Evolutionary conservation across 176 grass and related monocot species (phyloP), one percentile per base, ranked within the genome.

Genomic region (Pontederia crassipes): DNA sequence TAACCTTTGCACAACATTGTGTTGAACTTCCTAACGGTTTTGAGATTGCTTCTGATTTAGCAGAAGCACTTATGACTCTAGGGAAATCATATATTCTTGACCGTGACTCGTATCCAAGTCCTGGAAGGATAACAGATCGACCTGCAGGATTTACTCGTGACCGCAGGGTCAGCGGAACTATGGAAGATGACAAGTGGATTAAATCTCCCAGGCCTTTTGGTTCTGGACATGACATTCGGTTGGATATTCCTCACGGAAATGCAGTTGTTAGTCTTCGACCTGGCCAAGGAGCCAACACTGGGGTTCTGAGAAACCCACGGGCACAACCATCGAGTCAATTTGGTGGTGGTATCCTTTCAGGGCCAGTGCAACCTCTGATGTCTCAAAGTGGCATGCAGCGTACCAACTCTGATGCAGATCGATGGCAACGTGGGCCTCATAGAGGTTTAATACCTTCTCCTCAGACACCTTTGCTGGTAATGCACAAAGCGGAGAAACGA

Each of bases 401-500:
- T 50, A 79, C 65, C 24, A 77, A 80, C 45, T 87, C 86, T 75
- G 92, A 97, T 71, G 77, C 71, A 52, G 92, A 97, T 69, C 80
- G 92, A 70, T 96, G 92, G 92, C 81, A 87, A 53, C 91, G 45
- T 11, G 67, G 64, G 50, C 56, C 47, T 29, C 74, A 76, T 81
- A 86, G 58, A 26, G 83, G 92, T 48, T 32, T 97, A 66, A 83
- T 97, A 10, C 83, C 87, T 46, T 97, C 92, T 72, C 87, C 92
- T 52, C 62, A 78, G 15, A 80, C 81, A 57, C 87, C 87, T 1
- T 81, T 82, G 69, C 83, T 85, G 58, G 16, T 64, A 8, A 97
- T 97, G 92, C 92, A 97, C 69, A 97, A 81, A 81, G 92, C 92
- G 3, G 81, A 88, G 18, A 82, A 45, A 15, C 87, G 85, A 26